Base-by-base conservation (phyloP, 345 rosid species). In the Trapa incisa region DNA sequence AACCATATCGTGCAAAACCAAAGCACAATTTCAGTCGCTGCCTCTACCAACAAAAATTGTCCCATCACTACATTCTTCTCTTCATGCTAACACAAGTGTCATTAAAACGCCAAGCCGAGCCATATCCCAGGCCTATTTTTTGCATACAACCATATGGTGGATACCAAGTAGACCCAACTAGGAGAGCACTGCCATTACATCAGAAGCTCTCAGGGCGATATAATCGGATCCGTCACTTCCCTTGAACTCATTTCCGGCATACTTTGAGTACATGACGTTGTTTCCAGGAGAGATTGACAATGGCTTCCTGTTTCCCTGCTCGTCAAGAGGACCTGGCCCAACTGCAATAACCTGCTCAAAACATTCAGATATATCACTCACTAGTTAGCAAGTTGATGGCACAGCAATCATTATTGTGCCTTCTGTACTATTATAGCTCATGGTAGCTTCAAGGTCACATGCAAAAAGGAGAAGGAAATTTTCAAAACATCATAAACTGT, bases 161-260 rank as follows among this genome's bases (percentile, higher is more conserved):
- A 41, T 29, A 14, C 22, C 39, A 37, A 41, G 38, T 9, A 10
- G 9, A 62, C 42, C 22, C 5, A 1, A 14, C 87, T 89, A 94
- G 60, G 96, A 86, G 68, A 94, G 93, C 64, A 94, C 81, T 4
- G 99, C 97, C 96, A 94, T 87, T 38, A 94, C 86, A 79, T 94
- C 97, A 12, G 96, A 77, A 58, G 80, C 93, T 77, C 89, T 85
- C 6, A 94, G 79, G 11, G 87, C 97, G 71, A 91, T 87, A 81
- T 89, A 94, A 74, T 82, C 82, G 37, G 85, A 50, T 6, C 96
- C 97, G 47, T 94, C 96, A 38, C 69, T 83, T 48, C 87, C 89
- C 83, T 87, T 85, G 80, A 87, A 91, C 74, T 91, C 99, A 47
- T 91, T 91, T n/a, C 97, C 97, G 0, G 96, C 96, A 37, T 91